These are phyloP conservation scores for Bipolaris gigantea DNA, from an alignment of 2,329 filamentous ascomycete genomes.

Conservation along the genomic window DNA sequence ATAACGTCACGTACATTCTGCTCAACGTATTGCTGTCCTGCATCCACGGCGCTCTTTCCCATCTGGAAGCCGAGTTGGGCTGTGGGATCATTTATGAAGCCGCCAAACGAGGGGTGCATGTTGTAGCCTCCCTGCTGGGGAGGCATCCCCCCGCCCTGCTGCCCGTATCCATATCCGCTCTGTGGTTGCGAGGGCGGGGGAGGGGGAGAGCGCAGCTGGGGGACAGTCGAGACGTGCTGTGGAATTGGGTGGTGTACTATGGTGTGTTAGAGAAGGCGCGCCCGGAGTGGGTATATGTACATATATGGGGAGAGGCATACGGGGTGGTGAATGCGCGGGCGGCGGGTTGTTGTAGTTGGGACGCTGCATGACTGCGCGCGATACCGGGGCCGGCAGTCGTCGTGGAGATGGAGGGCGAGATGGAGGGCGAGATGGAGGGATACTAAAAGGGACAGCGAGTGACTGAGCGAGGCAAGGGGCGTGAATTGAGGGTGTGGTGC, in stretches of 20 bases:
- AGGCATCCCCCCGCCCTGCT: constrained; percentile 54
- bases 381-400: not conserved
- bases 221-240: constrained; percentile 97
- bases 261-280: not conserved
- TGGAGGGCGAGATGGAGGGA: not conserved
- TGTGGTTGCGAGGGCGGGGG: constrained; percentile 74
- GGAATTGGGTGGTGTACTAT: constrained; percentile 83
- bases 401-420: not conserved
- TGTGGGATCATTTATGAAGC: constrained; percentile 94
- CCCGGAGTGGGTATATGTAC: not conserved
- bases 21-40: constrained; percentile 92
- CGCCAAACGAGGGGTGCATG: constrained; percentile 69
- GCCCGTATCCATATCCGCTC: constrained; percentile 70
- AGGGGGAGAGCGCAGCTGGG: constrained; percentile 91
- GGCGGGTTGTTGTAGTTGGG: constrained; percentile 72
- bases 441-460: not conserved
- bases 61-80: constrained; percentile 95
- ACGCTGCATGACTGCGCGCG: constrained; percentile 72
- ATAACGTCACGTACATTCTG: constrained; percentile 70
- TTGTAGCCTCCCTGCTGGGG: constrained; percentile 48
- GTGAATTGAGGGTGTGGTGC: constrained; percentile 2
- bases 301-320: constrained; percentile 45
- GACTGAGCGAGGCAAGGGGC: constrained; percentile 1
- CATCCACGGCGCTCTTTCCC: constrained; percentile 86
- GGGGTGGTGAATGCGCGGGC: constrained; percentile 77